A percentile compares a stretch with the other conserved stretches of the same genome.
These are phyloP conservation scores for Volvariella surrecta DNA, from an alignment of 1,284 basidiomycete species.

Conservation along the genomic window DNA sequence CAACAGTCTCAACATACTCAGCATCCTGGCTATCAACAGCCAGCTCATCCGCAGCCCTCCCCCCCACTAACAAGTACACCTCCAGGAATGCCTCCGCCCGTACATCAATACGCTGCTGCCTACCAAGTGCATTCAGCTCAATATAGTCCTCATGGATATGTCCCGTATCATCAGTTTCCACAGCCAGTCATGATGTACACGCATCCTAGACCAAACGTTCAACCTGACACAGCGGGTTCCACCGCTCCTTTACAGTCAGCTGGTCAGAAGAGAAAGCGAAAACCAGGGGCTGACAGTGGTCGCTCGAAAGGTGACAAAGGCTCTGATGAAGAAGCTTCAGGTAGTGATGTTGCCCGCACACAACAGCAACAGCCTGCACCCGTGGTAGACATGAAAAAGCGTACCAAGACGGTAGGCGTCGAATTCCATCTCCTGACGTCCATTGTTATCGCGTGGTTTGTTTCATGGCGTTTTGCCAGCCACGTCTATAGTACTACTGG, in stretches of 20 bases:
- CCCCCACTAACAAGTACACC: conserved; percentile 28
- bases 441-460: background rate
- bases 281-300: conserved; percentile 30
- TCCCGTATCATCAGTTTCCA: conserved; percentile 49
- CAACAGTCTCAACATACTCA: conserved; percentile 36
- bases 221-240: conserved; percentile 22
- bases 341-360: conserved; percentile 31
- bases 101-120: conserved; percentile 24
- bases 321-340: conserved; percentile 54
- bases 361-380: conserved; percentile 20
- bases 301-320: conserved; percentile 32
- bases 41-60: conserved; percentile 18
- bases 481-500: conserved; percentile 7
- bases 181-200: conserved; percentile 65
- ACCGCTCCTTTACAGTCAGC: conserved; percentile 17
- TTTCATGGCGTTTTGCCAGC: background rate
- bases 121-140: conserved; percentile 49
- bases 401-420: conserved; percentile 70
- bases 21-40: conserved; percentile 25
- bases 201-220: conserved; percentile 26
- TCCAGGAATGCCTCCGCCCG: conserved; percentile 28
- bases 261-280: conserved; percentile 61
- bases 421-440: background rate
- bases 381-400: conserved; percentile 64
- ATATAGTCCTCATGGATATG: conserved; percentile 43